A percentile compares a stretch with the other conserved stretches of the same genome.
Conservation (phyloP, 2,329 filamentous ascomycete species). For the Colletotrichum destructivum region DNA sequence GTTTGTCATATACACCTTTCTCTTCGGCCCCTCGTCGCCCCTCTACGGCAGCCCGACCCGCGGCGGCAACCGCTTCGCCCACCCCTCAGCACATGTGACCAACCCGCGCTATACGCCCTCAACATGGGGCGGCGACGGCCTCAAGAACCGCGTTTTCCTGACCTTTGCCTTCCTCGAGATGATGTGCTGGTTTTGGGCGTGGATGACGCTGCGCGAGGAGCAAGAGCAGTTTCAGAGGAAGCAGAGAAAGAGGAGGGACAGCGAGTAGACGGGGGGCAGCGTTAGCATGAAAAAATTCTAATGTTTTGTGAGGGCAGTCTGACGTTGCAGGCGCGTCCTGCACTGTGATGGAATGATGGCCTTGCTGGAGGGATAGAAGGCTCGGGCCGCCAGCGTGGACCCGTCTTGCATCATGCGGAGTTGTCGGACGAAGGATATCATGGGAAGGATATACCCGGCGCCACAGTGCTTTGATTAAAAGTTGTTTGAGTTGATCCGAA, state of each 20-base stretch:
- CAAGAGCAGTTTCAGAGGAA: conserved; percentile 57
- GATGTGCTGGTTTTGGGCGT: conserved; percentile 89
- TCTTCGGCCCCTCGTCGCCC: conserved; percentile 69
- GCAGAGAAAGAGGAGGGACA: conserved; percentile 52
- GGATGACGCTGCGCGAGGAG: conserved; percentile 80
- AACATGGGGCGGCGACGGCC: conserved; percentile 72
- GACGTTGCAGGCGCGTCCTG: too few relatives aligned
- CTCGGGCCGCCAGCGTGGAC: background rate
- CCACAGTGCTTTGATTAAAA: background rate
- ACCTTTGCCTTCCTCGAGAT: conserved; percentile 89
- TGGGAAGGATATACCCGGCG: conserved; percentile 27
- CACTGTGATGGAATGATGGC: background rate
- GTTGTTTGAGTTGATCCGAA: background rate
- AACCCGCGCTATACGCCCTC: conserved; percentile 56
- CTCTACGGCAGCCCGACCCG: conserved; percentile 55
- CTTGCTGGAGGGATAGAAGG: background rate
- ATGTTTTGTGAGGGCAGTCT: background rate
- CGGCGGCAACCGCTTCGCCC: conserved; percentile 51
- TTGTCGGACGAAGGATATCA: conserved; percentile 5
- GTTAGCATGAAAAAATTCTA: too few relatives aligned
- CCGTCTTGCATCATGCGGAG: background rate
- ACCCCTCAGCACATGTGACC: conserved; percentile 52
- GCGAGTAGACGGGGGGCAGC: background rate
- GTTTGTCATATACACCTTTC: conserved; percentile 75
- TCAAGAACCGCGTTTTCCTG: conserved; percentile 90